Conservation (phyloP, 345 rosid genomes). For the Eucalyptus urophylla region DNA sequence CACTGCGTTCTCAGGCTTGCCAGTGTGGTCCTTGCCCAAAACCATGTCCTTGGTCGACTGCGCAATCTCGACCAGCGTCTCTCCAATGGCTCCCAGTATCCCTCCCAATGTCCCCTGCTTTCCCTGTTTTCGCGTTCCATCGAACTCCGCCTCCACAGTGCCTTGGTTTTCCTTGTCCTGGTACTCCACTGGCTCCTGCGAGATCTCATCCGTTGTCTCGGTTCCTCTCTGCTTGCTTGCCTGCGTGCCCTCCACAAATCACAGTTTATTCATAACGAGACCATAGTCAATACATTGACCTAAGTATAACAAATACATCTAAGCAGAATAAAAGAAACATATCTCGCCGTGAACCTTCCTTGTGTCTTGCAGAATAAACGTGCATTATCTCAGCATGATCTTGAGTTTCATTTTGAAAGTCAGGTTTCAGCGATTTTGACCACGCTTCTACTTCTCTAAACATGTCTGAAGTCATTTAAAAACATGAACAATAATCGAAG, state of each 20-base stretch:
- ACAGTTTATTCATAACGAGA: neutral
- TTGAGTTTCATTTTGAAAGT: neutral
- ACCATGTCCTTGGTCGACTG: conserved; percentile 43
- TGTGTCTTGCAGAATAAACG: neutral
- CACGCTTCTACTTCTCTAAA: neutral
- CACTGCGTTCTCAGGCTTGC: neutral
- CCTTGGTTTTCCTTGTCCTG: neutral
- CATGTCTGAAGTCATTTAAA: neutral
- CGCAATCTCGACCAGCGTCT: conserved; percentile 62
- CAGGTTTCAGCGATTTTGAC: neutral
- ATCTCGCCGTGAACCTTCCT: neutral
- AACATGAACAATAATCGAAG: neutral
- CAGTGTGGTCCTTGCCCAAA: conserved; percentile 11
- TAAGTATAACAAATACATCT: neutral
- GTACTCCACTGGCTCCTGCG: neutral
- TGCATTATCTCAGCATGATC: neutral
- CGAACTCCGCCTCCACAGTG: conserved; percentile 25
- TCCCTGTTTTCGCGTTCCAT: conserved; percentile 19
- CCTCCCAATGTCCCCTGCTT: conserved; percentile 35
- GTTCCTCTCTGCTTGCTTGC: neutral
- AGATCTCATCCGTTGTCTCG: neutral
- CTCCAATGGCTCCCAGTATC: conserved; percentile 53
- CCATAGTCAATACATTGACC: neutral
- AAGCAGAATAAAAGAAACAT: neutral
- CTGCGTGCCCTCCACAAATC: neutral